phyloP scores from a whole-genome alignment of 2,329 filamentous ascomycete species.

The Calonectria honghensis region DNA sequence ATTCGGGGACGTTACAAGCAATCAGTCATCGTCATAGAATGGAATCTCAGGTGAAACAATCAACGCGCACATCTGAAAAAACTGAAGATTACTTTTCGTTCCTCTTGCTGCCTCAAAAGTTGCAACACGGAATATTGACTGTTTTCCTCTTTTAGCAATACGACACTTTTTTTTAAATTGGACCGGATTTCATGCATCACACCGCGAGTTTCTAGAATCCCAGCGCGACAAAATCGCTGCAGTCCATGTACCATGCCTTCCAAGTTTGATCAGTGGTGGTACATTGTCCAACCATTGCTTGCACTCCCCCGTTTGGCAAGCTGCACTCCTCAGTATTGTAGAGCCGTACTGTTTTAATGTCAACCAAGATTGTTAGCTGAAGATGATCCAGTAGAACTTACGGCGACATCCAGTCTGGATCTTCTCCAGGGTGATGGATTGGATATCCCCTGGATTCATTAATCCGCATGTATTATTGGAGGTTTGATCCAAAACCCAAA shows the following conservation, averaged over 20 bases:
- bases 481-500: too few species aligned
- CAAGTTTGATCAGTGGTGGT: neutral
- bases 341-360: neutral
- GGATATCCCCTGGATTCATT: neutral
- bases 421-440: neutral
- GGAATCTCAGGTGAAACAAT: too few species aligned
- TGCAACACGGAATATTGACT: too few species aligned
- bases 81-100: too few species aligned
- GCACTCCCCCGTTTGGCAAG: too few species aligned
- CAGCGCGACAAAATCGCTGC: neutral
- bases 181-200: neutral
- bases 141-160: too few species aligned
- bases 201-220: neutral
- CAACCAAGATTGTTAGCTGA: neutral
- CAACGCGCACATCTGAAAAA: too few species aligned
- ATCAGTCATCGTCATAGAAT: too few species aligned
- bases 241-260: neutral
- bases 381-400: neutral
- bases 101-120: too few species aligned
- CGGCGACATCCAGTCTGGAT: neutral
- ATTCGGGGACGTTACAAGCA: too few species aligned
- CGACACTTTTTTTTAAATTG: neutral
- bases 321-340: too few species aligned
- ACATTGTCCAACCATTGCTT: too few species aligned
- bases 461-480: neutral